Base-by-base conservation (phyloP, 192 early-diverging fungal species). In the Backusella tuberculispora region DNA sequence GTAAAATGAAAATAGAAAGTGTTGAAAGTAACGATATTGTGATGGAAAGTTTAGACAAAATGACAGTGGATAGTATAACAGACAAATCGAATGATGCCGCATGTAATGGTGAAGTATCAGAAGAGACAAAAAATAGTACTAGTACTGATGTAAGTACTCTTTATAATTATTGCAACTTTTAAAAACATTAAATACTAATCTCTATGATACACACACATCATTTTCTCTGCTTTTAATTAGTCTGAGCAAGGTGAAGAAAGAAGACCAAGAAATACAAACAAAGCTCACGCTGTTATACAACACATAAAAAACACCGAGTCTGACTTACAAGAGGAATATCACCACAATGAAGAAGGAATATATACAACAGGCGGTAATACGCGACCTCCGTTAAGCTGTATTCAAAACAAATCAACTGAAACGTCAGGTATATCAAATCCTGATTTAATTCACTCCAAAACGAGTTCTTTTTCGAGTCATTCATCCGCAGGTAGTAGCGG, bases 401-500 rank as follows among this genome's bases (percentile, higher is more conserved):
- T 69, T 24, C 68, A 69, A 45, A 42, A 45, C 26, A 42, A 69
- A 17, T 4, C 34, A 38, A 38, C 64, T 1, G 53, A 60, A 60
- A 12, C 21, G 2, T 66, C 37, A 34, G 8, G 38, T n/a, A 69
- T 24, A 47, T 24, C 21, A 46, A 45, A 69, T 7, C 24, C 43
- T 24, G 43, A 69, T 13, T 45, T 69, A 26, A 4, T 17, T 47
- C 24, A 45, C 8, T 21, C 26, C 13, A 69, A 47, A 47, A 69
- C n/a, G 13, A 24, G 10, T 21, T 69, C 68, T n/a, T 69, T 14
- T 29, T 69, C 68, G 14, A 47, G 45, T 17, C 42, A 69, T 29
- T 69, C 68, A 46, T 69, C 68, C 21, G 13, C 21, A 45, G 17
- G 68, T 69, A 69, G 68, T 44, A 47, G 26, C 34, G 44, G 21